Evolutionary conservation across 768 basidiomycete species (phyloP).

Genomic region (Pisolithus marmoratus): DNA sequence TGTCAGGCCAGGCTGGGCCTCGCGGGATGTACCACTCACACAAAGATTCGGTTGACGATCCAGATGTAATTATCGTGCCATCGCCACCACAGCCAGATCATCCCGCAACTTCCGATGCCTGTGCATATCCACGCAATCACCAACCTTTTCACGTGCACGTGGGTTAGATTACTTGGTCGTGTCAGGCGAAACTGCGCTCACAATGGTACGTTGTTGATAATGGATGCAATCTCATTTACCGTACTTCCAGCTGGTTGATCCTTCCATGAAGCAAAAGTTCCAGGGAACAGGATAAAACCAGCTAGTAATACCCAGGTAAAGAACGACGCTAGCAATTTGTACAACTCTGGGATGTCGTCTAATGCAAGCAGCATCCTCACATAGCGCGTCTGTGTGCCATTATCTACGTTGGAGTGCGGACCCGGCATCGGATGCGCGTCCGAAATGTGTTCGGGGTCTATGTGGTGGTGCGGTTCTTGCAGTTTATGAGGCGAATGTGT

Average conservation of each 20-base stretch:
- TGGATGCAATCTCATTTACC: slow-evolving; percentile 27
- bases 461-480: background rate
- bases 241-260: slow-evolving; percentile 22
- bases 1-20: slow-evolving; percentile 1
- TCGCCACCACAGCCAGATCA: slow-evolving; percentile 56
- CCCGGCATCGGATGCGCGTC: slow-evolving; percentile 7
- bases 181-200: slow-evolving; percentile 21
- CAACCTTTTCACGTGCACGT: slow-evolving; percentile 31
- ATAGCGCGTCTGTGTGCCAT: slow-evolving; percentile 40
- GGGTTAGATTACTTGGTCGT: background rate
- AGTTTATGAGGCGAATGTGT: background rate
- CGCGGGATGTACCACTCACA: slow-evolving; percentile 32
- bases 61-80: slow-evolving; percentile 58
- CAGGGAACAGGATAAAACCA: slow-evolving; percentile 58
- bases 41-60: slow-evolving; percentile 50
- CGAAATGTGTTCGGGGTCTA: background rate
- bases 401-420: slow-evolving; percentile 16
- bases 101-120: slow-evolving; percentile 47
- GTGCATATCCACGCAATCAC: slow-evolving; percentile 50
- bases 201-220: slow-evolving; percentile 42
- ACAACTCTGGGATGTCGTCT: slow-evolving; percentile 47
- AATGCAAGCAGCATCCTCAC: slow-evolving; percentile 59
- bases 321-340: slow-evolving; percentile 49
- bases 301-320: slow-evolving; percentile 61
- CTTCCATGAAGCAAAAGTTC: slow-evolving; percentile 49